Base-by-base conservation (phyloP, 495 filamentous ascomycete genomes). In the Penicillium riverlandense region DNA sequence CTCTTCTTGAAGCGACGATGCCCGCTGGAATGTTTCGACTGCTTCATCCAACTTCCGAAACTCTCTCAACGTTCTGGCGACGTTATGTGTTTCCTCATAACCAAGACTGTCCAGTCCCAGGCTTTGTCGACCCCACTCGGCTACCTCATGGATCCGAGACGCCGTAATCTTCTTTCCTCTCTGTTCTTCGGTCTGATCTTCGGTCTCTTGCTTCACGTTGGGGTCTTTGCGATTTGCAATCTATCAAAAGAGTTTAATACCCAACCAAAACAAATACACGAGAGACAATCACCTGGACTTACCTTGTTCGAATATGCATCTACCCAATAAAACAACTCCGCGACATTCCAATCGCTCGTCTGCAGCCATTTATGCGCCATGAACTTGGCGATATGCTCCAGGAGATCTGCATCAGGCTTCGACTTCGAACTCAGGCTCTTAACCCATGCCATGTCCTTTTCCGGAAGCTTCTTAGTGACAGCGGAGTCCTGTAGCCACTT, bases 401-500 rank as follows among this genome's bases (percentile, higher is more conserved):
- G 40, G n/a, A 56, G 16, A 47, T 56, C 53, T 37, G 53, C 53
- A 35, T 56, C 53, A 9, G 37, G 49, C 8, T 49, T 43, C 0
- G 49, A 56, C 14, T 56, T 56, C 4, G 53, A 56, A 40, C 40
- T 53, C 29, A 56, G 22, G 37, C 40, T 53, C 30, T 40, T 49
- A 8, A 56, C 44, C 53, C 53, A 56, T 15, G 22, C 28, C 1
- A n/a, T 41, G 16, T 56, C 37, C 8, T 47, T 31, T 1, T 40
- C 46, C 0, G 53, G 22, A 13, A 56, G 30, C 6, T 45, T 53
- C 31, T 50, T 56, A 11, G 49, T 50, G 14, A 56, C 37, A 4
- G 49, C 53, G 12, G 53, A 53, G 37, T 56, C 49, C 28, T 45
- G 53, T 8, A 56, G 42, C 53, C 53, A 56, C 14, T 35, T 56